phyloP scores from a whole-genome alignment of 75 land plant genomes.

The Larix kaempferi region DNA sequence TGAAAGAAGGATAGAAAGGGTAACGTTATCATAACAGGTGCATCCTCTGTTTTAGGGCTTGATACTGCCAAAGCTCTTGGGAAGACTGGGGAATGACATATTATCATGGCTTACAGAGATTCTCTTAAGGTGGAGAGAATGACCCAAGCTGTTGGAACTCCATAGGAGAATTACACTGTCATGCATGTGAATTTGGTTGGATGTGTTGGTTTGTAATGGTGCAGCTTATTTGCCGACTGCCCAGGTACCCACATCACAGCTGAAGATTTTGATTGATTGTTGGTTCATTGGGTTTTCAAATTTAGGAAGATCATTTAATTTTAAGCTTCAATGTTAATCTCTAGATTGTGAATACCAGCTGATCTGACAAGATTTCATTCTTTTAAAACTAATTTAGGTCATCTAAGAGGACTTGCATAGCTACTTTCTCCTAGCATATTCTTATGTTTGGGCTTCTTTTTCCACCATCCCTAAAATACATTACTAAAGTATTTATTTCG shows the following conservation, averaged over 20 bases:
- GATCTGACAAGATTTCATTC: slow-evolving; percentile 18
- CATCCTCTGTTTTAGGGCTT: slow-evolving; percentile 98
- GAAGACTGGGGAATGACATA: slow-evolving; percentile 86
- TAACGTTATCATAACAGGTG: slow-evolving; percentile 82
- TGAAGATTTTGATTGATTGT: too few species aligned
- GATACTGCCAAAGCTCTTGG: slow-evolving; percentile 91
- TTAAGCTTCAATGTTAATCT: neutral
- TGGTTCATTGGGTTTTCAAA: neutral
- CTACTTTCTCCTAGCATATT: slow-evolving; percentile 96
- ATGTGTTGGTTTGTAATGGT: slow-evolving; percentile 97
- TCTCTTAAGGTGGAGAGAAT: slow-evolving; percentile 93
- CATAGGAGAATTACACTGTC: slow-evolving; percentile 82
- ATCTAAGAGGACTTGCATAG: slow-evolving; percentile 90
- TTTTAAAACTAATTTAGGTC: slow-evolving; percentile 96
- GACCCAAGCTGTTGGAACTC: slow-evolving; percentile 79
- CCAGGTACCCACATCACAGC: too few species aligned
- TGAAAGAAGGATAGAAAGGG: slow-evolving; percentile 83
- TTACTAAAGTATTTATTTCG: slow-evolving; percentile 95
- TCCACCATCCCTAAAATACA: slow-evolving; percentile 99
- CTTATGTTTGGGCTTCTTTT: slow-evolving; percentile 89
- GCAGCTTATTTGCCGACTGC: too few species aligned
- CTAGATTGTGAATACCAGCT: neutral
- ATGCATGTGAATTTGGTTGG: slow-evolving; percentile 95
- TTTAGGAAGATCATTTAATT: neutral
- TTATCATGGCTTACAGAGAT: slow-evolving; percentile 97